Percentiles rank a stretch among this genome's conserved stretches.
Conservation (phyloP, 164 flowering plant genomes). For the Kalanchoe fedtschenkoi region DNA sequence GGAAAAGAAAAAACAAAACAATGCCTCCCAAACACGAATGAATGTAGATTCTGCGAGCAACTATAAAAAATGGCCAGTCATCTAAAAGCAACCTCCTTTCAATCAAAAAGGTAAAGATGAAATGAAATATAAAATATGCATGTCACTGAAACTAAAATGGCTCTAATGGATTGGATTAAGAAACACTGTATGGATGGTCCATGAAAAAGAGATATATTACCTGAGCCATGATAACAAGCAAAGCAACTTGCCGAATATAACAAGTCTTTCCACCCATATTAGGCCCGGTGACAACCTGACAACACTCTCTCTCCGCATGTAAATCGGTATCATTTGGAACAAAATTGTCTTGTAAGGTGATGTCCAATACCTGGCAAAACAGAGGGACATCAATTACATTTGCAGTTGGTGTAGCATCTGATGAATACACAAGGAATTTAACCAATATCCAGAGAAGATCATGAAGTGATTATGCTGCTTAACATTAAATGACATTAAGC, state of each 20-base stretch:
- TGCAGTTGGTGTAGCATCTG: not conserved
- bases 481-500: not conserved
- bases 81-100: no score
- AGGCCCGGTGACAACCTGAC: conserved; percentile 92
- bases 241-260: conserved; percentile 98
- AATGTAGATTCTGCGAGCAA: not conserved
- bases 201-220: conserved; percentile 19
- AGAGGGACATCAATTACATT: not conserved
- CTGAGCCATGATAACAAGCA: conserved; percentile 89
- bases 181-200: not conserved
- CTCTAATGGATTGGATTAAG: no score
- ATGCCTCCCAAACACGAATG: not conserved
- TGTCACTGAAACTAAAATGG: no score
- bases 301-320: conserved; percentile 55
- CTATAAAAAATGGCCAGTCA: no score
- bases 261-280: conserved; percentile 99
- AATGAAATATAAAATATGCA: no score
- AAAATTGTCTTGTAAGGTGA: conserved; percentile 56
- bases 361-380: conserved; percentile 65
- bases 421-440: not conserved
- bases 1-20: no score
- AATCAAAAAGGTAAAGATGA: not conserved
- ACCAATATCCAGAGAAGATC: not conserved
- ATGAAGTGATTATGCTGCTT: not conserved
- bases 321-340: conserved; percentile 84